These are phyloP conservation scores for Aureobasidium sp. DNA, from an alignment of 2,329 filamentous ascomycete species.

Conservation along the genomic window DNA sequence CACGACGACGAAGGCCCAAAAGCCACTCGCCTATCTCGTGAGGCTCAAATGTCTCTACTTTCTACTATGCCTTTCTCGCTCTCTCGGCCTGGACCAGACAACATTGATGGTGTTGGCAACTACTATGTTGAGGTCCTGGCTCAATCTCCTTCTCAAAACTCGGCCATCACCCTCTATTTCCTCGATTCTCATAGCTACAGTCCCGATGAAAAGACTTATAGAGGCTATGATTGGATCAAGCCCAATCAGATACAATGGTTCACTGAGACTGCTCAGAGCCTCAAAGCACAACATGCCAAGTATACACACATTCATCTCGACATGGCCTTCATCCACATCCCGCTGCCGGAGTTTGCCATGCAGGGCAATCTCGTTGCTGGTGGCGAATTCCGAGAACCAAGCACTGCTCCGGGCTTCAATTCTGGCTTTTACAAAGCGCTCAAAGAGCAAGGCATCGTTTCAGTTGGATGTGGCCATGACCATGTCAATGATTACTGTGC, in stretches of 20 bases:
- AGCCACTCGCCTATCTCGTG: slow-evolving; percentile 52
- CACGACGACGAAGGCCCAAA: slow-evolving; percentile 83
- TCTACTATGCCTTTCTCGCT: slow-evolving; percentile 84
- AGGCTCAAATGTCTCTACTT: slow-evolving; percentile 75
- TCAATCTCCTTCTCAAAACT: slow-evolving; percentile 71
- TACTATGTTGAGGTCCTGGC: slow-evolving; percentile 88
- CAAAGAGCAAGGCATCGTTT: slow-evolving; percentile 73
- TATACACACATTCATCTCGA: slow-evolving; percentile 94
- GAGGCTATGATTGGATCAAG: slow-evolving; percentile 98
- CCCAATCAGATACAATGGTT: slow-evolving; percentile 94
- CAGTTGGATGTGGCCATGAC: slow-evolving; percentile 90
- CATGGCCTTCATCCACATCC: slow-evolving; percentile 95
- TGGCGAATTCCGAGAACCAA: slow-evolving; percentile 71
- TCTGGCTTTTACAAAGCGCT: slow-evolving; percentile 88
- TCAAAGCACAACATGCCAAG: slow-evolving; percentile 62
- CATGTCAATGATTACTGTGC: slow-evolving; percentile 97
- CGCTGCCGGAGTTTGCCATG: slow-evolving; percentile 77
- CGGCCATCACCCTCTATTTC: slow-evolving; percentile 88
- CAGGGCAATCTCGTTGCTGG: slow-evolving; percentile 48
- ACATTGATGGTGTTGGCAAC: slow-evolving; percentile 87
- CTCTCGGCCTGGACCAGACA: slow-evolving; percentile 71
- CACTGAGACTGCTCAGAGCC: slow-evolving; percentile 61
- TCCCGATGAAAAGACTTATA: slow-evolving; percentile 77
- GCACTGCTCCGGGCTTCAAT: slow-evolving; percentile 85
- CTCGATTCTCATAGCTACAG: slow-evolving; percentile 90